Conservation (phyloP, 768 basidiomycete species). For the Pseudohyphozyma bogoriensis region DNA sequence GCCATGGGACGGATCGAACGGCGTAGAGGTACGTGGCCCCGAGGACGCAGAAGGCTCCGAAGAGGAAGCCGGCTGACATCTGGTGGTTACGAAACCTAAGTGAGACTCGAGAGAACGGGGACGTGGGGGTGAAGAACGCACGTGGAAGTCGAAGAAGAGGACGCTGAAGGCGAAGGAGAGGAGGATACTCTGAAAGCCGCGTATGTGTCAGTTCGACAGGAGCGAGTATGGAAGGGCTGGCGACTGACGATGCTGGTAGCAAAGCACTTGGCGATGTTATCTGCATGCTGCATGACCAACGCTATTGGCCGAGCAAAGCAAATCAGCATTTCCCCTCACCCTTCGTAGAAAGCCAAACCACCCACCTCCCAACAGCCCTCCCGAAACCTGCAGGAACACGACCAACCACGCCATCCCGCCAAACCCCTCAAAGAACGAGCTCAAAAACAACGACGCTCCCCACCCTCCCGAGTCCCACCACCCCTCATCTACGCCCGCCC, state of each 20-base stretch:
- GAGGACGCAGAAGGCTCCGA: too few relatives aligned
- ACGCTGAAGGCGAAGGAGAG: constrained; percentile 85
- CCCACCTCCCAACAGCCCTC: constrained; percentile 71
- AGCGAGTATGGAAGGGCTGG: too few relatives aligned
- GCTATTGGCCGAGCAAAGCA: not conserved
- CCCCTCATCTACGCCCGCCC: not conserved
- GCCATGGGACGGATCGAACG: too few relatives aligned
- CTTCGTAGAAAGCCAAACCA: not conserved
- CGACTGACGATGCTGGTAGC: constrained; percentile 78
- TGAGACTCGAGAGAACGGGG: not conserved
- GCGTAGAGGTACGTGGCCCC: too few relatives aligned
- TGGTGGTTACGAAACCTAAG: not conserved
- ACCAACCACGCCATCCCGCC: constrained; percentile 82
- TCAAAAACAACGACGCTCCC: not conserved
- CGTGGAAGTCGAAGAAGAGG: constrained; percentile 65
- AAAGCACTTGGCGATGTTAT: constrained; percentile 44
- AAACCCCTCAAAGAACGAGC: constrained; percentile 58
- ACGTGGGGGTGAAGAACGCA: not conserved
- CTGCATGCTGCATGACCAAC: constrained; percentile 48
- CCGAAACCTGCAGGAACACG: constrained; percentile 71
- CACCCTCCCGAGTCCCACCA: constrained; percentile 3
- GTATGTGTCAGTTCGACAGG: too few relatives aligned
- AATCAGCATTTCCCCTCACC: not conserved
- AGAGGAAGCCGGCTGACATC: too few relatives aligned
- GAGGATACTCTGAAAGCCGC: too few relatives aligned